phyloP scores from a whole-genome alignment of 208 protist species.

The Naegleria lovaniensis region DNA sequence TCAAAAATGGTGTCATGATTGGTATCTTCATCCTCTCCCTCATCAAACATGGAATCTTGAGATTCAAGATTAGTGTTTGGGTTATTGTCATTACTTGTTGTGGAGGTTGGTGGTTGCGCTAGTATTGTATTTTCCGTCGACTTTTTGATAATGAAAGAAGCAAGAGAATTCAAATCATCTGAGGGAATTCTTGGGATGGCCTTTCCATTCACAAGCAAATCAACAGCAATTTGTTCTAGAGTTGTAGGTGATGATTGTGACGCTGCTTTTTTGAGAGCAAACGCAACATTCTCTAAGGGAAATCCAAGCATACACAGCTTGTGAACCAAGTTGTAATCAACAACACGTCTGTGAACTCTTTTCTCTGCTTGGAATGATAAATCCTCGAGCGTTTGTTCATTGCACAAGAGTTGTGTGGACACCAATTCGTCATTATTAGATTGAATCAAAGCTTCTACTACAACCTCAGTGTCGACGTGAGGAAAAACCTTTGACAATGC shows the following conservation, averaged over 20 bases:
- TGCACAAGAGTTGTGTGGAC: background rate
- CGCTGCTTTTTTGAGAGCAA: background rate
- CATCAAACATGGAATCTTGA: background rate
- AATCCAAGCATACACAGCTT: background rate
- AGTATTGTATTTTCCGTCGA: background rate
- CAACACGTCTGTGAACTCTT: background rate
- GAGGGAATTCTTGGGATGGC: background rate
- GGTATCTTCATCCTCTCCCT: background rate
- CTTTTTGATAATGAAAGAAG: background rate
- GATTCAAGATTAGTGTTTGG: no score
- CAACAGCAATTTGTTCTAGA: background rate
- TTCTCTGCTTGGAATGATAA: background rate
- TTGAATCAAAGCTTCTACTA: background rate
- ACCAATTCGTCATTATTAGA: background rate
- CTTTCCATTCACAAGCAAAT: background rate
- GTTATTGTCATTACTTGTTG: background rate
- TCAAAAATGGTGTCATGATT: background rate
- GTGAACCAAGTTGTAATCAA: background rate
- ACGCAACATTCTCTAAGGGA: background rate
- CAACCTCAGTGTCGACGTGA: background rate
- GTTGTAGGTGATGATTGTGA: background rate
- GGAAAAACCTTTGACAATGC: background rate
- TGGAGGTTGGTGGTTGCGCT: background rate
- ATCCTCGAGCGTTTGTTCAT: background rate
- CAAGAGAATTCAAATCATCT: background rate